A percentile compares a stretch with the other conserved stretches of the same genome.
Evolutionary conservation across 305 asterid species (phyloP).

Genomic region (Fraxinus ornus): DNA sequence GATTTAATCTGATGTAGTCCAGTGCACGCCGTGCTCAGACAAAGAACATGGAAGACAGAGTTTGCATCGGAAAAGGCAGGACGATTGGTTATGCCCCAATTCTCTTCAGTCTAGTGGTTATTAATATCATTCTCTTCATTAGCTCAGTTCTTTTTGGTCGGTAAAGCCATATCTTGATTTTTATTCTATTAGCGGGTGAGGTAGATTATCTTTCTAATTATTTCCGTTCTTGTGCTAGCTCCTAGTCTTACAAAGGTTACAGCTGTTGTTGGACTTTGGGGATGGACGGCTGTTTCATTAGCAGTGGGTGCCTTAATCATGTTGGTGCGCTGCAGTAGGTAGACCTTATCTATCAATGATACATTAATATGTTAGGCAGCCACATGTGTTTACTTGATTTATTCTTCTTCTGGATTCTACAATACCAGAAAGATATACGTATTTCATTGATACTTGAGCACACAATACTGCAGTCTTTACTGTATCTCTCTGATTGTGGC

Average conservation of each 20-base stretch:
- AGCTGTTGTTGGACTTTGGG: conserved; percentile 92
- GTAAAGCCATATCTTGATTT: conserved; percentile 29
- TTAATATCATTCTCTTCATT: conserved; percentile 66
- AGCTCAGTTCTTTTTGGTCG: conserved; percentile 74
- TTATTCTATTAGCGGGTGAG: conserved; percentile 18
- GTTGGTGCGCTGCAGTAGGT: conserved; percentile 86
- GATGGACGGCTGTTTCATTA: conserved; percentile 78
- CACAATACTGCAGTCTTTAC: conserved; percentile 3
- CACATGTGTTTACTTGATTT: not conserved
- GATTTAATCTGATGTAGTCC: conserved; percentile 55
- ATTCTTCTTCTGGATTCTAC: not conserved
- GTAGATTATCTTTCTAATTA: conserved; percentile 32
- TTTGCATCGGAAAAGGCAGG: conserved; percentile 54
- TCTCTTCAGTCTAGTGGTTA: conserved; percentile 60
- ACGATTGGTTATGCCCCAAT: conserved; percentile 79
- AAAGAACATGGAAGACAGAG: conserved; percentile 52
- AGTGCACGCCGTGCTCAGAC: conserved; percentile 52
- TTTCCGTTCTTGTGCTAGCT: conserved; percentile 55
- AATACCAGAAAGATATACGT: conserved; percentile 11
- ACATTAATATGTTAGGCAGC: conserved; percentile 7
- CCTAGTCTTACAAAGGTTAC: conserved; percentile 76
- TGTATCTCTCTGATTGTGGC: conserved; percentile 1
- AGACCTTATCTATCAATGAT: conserved; percentile 29
- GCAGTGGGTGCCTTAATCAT: conserved; percentile 71
- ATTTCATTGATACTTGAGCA: not conserved